A percentile compares a stretch with the other conserved stretches of the same genome.
phyloP scores from a whole-genome alignment of 2,329 filamentous ascomycete genomes.

The Emergomyces africanus region DNA sequence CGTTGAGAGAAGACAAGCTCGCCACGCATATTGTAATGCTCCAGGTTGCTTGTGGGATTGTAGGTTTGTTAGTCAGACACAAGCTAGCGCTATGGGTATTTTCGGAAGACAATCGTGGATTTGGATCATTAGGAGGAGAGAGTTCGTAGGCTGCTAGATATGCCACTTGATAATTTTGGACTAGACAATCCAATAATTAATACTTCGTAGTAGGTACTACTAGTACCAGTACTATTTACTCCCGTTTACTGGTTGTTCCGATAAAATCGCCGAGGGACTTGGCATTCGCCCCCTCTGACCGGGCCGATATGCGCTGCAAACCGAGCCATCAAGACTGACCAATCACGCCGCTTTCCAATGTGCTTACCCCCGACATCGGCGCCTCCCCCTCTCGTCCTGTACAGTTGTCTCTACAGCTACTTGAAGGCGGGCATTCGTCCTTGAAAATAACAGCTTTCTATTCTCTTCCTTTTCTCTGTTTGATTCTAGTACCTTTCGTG shows the following conservation, averaged over 20 bases:
- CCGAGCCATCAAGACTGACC: conserved; percentile 7
- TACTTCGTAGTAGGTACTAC: no score
- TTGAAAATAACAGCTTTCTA: background rate
- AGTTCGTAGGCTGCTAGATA: conserved; percentile 4
- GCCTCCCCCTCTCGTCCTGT: conserved; percentile 17
- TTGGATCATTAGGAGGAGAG: conserved; percentile 11
- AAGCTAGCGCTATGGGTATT: conserved; percentile 78
- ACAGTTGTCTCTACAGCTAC: background rate
- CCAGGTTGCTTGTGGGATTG: conserved; percentile 62
- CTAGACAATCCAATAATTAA: background rate
- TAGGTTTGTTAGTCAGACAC: conserved; percentile 77
- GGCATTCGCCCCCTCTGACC: no score
- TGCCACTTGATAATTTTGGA: background rate
- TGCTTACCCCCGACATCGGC: conserved; percentile 28
- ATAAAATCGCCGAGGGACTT: background rate
- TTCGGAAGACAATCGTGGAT: conserved; percentile 61
- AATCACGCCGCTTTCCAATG: conserved; percentile 17
- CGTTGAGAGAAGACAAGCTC: conserved; percentile 73
- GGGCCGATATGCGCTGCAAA: background rate
- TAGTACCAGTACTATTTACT: no score
- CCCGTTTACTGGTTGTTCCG: conserved; percentile 7
- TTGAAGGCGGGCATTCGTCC: background rate
- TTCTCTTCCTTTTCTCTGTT: background rate
- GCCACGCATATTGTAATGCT: conserved; percentile 68
- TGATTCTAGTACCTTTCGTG: background rate